Conservation (phyloP, 768 basidiomycete genomes). For the Guyanaporus albipodus region DNA sequence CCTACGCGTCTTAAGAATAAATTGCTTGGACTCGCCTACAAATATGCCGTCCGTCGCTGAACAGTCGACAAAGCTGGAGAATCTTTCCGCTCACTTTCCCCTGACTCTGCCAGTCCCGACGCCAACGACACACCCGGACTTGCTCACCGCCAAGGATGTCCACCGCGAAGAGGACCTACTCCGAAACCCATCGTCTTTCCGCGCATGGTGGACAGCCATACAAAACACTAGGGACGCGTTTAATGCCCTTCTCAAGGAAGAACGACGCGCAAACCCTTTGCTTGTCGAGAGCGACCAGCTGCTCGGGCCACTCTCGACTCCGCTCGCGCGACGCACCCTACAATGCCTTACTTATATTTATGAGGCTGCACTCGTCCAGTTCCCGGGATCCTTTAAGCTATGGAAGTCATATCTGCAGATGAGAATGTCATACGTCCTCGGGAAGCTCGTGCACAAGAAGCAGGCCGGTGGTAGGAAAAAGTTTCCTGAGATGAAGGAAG, state of each 20-base stretch:
- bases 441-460: constrained; percentile 67
- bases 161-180: constrained; percentile 92
- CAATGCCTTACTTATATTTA: constrained; percentile 91
- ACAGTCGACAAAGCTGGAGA: constrained; percentile 46
- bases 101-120: constrained; percentile 82
- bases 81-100: constrained; percentile 64
- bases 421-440: constrained; percentile 83
- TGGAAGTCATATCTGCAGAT: constrained; percentile 91
- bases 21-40: not conserved
- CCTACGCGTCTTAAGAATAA: too few species aligned
- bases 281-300: constrained; percentile 51
- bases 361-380: constrained; percentile 83
- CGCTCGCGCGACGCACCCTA: constrained; percentile 66
- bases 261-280: constrained; percentile 41
- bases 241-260: constrained; percentile 51
- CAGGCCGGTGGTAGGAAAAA: constrained; percentile 87
- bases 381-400: constrained; percentile 88
- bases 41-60: constrained; percentile 55
- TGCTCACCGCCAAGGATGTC: constrained; percentile 73
- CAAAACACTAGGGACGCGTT: constrained; percentile 67
- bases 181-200: constrained; percentile 85
- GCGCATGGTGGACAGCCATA: constrained; percentile 91
- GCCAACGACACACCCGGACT: constrained; percentile 69
- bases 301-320: constrained; percentile 77
- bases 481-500: constrained; percentile 86